Evolutionary conservation across 306 rosid species (phyloP).

Genomic region (Quercus glauca): DNA sequence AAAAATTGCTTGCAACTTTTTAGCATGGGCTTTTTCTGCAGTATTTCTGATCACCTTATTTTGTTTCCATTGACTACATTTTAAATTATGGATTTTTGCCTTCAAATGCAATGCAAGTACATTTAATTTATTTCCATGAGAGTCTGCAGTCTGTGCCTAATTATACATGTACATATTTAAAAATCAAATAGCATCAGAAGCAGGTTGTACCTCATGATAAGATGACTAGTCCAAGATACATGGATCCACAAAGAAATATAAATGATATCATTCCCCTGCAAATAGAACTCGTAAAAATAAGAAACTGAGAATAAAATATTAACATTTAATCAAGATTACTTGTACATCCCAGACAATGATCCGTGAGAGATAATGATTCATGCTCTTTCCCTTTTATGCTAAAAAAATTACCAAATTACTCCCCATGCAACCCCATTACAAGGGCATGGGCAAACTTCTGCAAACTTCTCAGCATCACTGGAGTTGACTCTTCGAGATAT

Average conservation of each 20-base stretch:
- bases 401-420: constrained; percentile 73
- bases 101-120: not conserved
- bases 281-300: not conserved
- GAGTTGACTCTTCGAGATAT: constrained; percentile 92
- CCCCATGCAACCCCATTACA: constrained; percentile 97
- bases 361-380: not conserved
- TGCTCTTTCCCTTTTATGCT: not conserved
- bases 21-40: not conserved
- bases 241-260: constrained; percentile 33
- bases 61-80: not conserved
- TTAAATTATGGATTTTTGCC: not conserved
- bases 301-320: not conserved
- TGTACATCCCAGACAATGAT: not conserved
- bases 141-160: not conserved
- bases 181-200: not conserved
- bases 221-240: constrained; percentile 54
- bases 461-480: constrained; percentile 97
- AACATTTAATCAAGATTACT: not conserved
- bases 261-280: constrained; percentile 60
- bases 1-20: not conserved
- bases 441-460: constrained; percentile 94
- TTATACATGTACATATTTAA: not conserved
- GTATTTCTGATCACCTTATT: not conserved
- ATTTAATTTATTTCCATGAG: not conserved
- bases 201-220: constrained; percentile 47